Base-by-base conservation (phyloP, 495 filamentous ascomycete genomes). In the Aspergillus affinis region DNA sequence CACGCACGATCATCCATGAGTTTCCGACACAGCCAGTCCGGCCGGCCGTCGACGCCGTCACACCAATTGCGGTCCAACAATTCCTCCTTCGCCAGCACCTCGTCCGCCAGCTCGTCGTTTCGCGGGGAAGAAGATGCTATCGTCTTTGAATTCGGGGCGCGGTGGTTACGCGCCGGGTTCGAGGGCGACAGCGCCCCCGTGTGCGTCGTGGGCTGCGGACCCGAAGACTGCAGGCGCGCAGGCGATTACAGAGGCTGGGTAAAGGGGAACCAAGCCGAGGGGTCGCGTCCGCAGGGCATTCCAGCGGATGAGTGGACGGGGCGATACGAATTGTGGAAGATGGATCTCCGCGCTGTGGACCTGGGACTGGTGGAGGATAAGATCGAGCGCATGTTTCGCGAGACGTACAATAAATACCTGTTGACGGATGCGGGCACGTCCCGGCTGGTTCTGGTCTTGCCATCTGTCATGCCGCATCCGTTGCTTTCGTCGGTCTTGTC, bases 341-440 rank as follows among this genome's bases (percentile, higher is more conserved):
- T 84, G 60, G 90, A 97, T 67, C 56, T 94, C 51, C 80, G 89
- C 47, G 80, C 80, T 3, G 62, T 90, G 3, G 89, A 97, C 69
- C 64, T 96, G 21, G 90, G 87, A 2, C 74, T 97, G 52, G 84
- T 97, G 6, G 87, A 88, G 55, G 93, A 98, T 72, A 93, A 91
- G 73, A 81, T 98, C 29, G 94, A 97, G 72, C 81, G 92, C 52
- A 86, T 86, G 21, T 73, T 97, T 65, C 84, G 93, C 56, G 88
- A 92, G 59, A 89, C 89, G n/a, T 92, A 91, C 68, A 90, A 87
- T 60, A 92, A 91, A 81, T 88, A 89, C 72, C 74, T 97, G 45
- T 80, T 97, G 56, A 78, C 80, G 19, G 85, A 91, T 46, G 89
- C 93, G 67, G 88, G 87, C 3, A 86, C 88, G 51, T 84, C 91